These are phyloP conservation scores for Ramaria sp. DNA, from an alignment of 768 basidiomycete genomes.

Conservation along the genomic window DNA sequence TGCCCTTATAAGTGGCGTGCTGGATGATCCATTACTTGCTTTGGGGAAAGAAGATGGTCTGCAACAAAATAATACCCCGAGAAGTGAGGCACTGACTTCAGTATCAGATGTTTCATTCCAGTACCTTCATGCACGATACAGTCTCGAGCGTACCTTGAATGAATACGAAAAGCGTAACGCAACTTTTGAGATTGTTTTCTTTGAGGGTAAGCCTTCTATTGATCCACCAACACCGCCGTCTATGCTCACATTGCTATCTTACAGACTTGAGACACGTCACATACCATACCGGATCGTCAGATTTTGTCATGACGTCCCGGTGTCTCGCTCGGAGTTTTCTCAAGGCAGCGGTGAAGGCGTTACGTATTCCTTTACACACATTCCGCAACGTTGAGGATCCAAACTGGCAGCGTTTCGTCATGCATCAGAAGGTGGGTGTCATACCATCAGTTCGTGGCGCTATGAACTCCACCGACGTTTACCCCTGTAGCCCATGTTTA, in stretches of 20 bases:
- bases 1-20: conserved; percentile 45
- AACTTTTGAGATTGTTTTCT: conserved; percentile 57
- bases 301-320: conserved; percentile 34
- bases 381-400: conserved; percentile 39
- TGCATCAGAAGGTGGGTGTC: conserved; percentile 27
- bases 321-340: conserved; percentile 42
- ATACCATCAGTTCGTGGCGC: too few relatives aligned
- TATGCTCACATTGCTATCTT: neutral
- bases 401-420: conserved; percentile 27
- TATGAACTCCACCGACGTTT: conserved; percentile 1
- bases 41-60: conserved; percentile 31
- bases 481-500: conserved; percentile 50
- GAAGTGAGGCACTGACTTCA: neutral
- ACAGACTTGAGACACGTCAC: conserved; percentile 37
- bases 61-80: conserved; percentile 20
- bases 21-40: conserved; percentile 52
- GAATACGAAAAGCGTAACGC: conserved; percentile 40
- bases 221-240: neutral
- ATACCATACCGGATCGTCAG: conserved; percentile 25
- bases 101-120: conserved; percentile 44
- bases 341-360: conserved; percentile 32
- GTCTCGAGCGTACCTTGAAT: conserved; percentile 40
- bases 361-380: conserved; percentile 31
- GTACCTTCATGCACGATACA: conserved; percentile 47
- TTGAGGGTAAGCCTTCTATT: conserved; percentile 30